Evolutionary conservation across 768 basidiomycete genomes (phyloP).

Genomic region (Leccinum broughii): DNA sequence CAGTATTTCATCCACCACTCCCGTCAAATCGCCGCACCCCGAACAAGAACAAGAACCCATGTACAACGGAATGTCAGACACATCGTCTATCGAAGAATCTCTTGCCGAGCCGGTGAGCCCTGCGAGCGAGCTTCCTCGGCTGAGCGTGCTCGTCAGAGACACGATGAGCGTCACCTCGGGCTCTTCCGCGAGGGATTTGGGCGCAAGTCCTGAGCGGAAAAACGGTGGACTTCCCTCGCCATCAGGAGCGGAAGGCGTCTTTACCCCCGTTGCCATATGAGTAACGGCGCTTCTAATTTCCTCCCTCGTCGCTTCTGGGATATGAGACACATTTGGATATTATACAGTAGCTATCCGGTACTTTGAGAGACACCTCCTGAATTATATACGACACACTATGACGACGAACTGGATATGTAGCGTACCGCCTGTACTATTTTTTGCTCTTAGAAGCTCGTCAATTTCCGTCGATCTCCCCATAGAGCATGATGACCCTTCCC

Average conservation of each 20-base stretch:
- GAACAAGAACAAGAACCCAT: conserved; percentile 30
- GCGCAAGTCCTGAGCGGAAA: conserved; percentile 32
- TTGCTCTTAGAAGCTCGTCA: conserved; percentile 22
- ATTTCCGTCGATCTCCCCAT: conserved; percentile 19
- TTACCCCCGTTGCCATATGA: conserved; percentile 34
- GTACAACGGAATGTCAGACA: conserved; percentile 34
- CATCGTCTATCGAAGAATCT: conserved; percentile 39
- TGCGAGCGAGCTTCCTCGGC: conserved; percentile 27
- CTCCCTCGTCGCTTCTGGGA: conserved; percentile 7
- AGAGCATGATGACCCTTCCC: background rate
- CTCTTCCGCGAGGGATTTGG: conserved; percentile 27
- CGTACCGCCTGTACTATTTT: conserved; percentile 29
- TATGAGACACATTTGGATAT: conserved; percentile 17
- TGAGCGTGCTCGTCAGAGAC: conserved; percentile 32
- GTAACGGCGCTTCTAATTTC: conserved; percentile 20
- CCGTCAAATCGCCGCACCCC: conserved; percentile 23
- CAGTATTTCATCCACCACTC: conserved; percentile 50
- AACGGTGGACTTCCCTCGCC: conserved; percentile 12
- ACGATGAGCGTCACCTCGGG: conserved; percentile 30
- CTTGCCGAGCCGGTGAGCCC: conserved; percentile 37
- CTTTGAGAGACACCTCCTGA: conserved; percentile 4
- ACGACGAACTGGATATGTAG: conserved; percentile 22
- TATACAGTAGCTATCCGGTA: conserved; percentile 9
- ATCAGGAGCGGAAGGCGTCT: conserved; percentile 17
- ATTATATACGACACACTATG: conserved; percentile 10